These are phyloP conservation scores for Tolypocladium tropicale DNA, from an alignment of 2,329 filamentous ascomycete species.

Conservation along the genomic window DNA sequence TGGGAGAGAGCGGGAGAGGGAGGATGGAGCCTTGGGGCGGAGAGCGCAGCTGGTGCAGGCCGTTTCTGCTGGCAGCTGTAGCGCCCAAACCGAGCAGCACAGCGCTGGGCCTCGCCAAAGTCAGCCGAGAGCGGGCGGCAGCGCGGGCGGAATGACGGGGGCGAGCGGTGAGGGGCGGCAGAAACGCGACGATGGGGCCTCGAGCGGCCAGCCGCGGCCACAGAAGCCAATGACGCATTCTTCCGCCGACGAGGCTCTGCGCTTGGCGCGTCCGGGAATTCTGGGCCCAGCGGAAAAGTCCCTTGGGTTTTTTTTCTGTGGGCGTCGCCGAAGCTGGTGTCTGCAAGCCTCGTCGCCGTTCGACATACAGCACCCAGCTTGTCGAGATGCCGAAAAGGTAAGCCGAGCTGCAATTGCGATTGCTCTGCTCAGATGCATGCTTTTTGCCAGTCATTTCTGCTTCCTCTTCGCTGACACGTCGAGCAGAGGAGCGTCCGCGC, in stretches of 20 bases:
- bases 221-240: constrained; percentile 20
- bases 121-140: constrained; percentile 12
- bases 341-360: not conserved
- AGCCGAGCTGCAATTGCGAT: constrained; percentile 1
- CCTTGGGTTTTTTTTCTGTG: constrained; percentile 3
- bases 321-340: not conserved
- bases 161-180: constrained; percentile 20
- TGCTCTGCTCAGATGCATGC: not conserved
- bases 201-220: constrained; percentile 10
- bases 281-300: not conserved
- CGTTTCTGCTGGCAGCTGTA: constrained; percentile 5
- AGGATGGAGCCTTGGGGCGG: not conserved
- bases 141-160: constrained; percentile 18
- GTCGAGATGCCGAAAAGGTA: constrained; percentile 13
- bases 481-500: constrained; percentile 22
- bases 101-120: constrained; percentile 1
- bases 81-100: constrained; percentile 4
- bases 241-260: constrained; percentile 13
- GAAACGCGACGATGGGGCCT: constrained; percentile 13
- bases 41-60: not conserved
- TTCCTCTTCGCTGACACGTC: constrained; percentile 8
- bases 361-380: not conserved
- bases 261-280: constrained; percentile 1
- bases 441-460: not conserved
- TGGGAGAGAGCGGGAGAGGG: not conserved